Base-by-base conservation (phyloP, 139 green algal genomes). In the Picochlorum sp. region DNA sequence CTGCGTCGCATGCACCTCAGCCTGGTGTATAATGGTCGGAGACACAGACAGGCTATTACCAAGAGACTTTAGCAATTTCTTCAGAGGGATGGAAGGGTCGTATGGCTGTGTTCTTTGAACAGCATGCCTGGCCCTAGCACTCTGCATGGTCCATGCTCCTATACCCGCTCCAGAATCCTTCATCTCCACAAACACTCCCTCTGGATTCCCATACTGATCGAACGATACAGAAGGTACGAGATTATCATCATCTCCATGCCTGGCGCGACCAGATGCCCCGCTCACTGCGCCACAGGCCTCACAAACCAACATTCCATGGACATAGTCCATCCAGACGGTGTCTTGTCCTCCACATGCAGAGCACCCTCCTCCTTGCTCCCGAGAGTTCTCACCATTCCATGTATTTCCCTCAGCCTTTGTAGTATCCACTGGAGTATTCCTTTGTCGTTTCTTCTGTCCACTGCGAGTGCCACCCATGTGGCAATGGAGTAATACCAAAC, bases 81-180 rank as follows among this genome's bases (percentile, higher is more conserved):
- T 30, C 3, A 59, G 23, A 20, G 13, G 13, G 6, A 30, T 31
- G 15, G 20, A n/a, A 13, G 23, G 20, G 20, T 38, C 34, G 23
- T 59, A 30, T 15, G 23, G 20, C 51, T 21, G n/a, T 10, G 20
- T 6, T 31, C 51, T 59, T 20, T 59, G 23, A 1, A 65, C 57
- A 9, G 44, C 20, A 30, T 23, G n/a, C n/a, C 23, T 31, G n/a
- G 23, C 21, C 6, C 20, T 23, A 6, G 6, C 21, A 34, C n/a
- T 50, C 20, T 59, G n/a, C 20, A 57, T 26, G 1, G n/a, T 52
- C 58, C 13, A 26, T 7, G 23, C 23, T n/a, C 21, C 15, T 5
- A 15, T 28, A 31, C 23, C 58, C 8, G 21, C 6, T 16, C 58
- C 58, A 31, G 58, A 57, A 52, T 65, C 58, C 20, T 65, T 52